phyloP scores from a whole-genome alignment of 805 yeast genomes.

The Candida dendrica region DNA sequence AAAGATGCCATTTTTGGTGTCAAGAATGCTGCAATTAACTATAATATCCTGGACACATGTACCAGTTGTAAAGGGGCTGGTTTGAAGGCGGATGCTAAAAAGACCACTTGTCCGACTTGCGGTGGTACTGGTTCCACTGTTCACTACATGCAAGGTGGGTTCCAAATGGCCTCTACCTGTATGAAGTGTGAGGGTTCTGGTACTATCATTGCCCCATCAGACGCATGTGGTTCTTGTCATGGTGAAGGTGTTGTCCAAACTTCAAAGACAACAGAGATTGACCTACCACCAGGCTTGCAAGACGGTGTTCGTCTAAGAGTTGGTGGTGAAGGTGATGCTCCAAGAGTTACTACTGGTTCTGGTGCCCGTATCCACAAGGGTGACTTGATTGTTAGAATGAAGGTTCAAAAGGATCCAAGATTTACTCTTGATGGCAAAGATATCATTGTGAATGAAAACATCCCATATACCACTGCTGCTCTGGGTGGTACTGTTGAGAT shows the following conservation, averaged over 20 bases:
- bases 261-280: constrained; percentile 67
- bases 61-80: constrained; percentile 81
- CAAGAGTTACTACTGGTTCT: constrained; percentile 66
- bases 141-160: constrained; percentile 83
- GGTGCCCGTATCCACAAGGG: constrained; percentile 70
- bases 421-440: constrained; percentile 65
- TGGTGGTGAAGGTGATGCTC: constrained; percentile 87
- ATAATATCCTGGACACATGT: constrained; percentile 72
- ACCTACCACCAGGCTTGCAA: constrained; percentile 80
- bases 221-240: constrained; percentile 74
- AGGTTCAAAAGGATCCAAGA: constrained; percentile 65
- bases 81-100: constrained; percentile 64
- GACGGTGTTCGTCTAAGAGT: constrained; percentile 84
- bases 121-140: constrained; percentile 90
- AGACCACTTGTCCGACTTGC: constrained; percentile 77
- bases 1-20: constrained; percentile 86
- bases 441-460: constrained; percentile 54
- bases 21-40: constrained; percentile 54
- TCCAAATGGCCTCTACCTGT: constrained; percentile 95
- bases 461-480: constrained; percentile 94
- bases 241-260: constrained; percentile 80
- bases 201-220: constrained; percentile 56
- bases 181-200: constrained; percentile 84
- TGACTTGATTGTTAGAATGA: constrained; percentile 77
- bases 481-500: constrained; percentile 85